Conservation (phyloP, 257 asterid species). For the Solanum sitiens region DNA sequence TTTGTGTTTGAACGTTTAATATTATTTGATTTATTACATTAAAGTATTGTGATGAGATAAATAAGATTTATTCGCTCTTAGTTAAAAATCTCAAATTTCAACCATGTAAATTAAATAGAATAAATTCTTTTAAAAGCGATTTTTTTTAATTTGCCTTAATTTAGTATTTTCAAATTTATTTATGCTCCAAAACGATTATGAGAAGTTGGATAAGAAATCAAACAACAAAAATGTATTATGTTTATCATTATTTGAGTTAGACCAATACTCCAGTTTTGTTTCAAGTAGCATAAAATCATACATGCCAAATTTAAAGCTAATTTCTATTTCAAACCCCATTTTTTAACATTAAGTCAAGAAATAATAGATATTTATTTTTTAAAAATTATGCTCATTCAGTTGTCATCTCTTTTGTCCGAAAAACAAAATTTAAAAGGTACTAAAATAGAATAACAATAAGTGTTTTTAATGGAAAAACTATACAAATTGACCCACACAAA, state of each 20-base stretch:
- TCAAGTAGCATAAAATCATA: neutral
- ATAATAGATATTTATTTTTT: neutral
- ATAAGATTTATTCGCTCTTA: neutral
- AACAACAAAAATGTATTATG: neutral
- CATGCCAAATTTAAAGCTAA: neutral
- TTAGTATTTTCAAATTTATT: too few relatives aligned
- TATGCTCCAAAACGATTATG: neutral
- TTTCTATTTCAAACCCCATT: neutral
- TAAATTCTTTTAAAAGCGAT: neutral
- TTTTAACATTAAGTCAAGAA: neutral
- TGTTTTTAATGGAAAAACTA: too few relatives aligned
- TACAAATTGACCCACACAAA: too few relatives aligned
- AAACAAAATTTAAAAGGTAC: too few relatives aligned
- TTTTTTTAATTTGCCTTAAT: neutral
- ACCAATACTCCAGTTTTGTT: neutral
- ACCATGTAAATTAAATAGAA: too few relatives aligned
- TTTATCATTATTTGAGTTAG: neutral
- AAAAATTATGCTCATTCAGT: too few relatives aligned
- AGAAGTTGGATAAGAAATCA: neutral
- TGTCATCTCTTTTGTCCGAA: rapidly evolving
- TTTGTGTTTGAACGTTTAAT: neutral
- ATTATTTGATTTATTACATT: neutral
- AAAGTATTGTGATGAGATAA: neutral
- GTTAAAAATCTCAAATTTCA: too few relatives aligned
- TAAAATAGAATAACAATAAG: too few relatives aligned